Base-by-base conservation (phyloP, 345 rosid genomes). In the Firmiana major region DNA sequence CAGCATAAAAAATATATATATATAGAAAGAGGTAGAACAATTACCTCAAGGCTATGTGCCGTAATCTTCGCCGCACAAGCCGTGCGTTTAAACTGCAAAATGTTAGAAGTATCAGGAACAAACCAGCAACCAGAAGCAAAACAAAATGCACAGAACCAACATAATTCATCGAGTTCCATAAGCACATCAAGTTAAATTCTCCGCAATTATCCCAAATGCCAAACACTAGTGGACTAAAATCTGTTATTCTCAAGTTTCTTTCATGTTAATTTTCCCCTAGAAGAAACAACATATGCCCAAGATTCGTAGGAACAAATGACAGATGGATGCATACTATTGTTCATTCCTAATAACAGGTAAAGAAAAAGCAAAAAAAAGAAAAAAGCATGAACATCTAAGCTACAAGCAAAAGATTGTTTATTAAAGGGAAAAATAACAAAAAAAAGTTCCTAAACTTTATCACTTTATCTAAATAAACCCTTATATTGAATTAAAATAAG, bases 31-130 rank as follows among this genome's bases (percentile, higher is more conserved):
- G 40, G 55, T 19, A 34, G 75, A 78, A 55, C 8, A 57, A 67
- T 65, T 85, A 93, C 99, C 97, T 90, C 87, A 79, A 66, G 43
- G 98, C 98, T 79, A 89, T 78, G 74, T 92, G 99, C 11, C 89
- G 90, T 76, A 95, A 81, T 81, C 97, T 89, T 82, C 87, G 81
- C 64, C 92, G 90, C 66, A 95, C 97, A 80, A 90, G 91, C 10
- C 87, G 83, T 68, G 91, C 76, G 77, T 87, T 88, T 63, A 87
- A 85, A 77, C 96, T 91, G 90, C 84, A 77, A 80, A 17, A 54
- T 28, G 26, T 19, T 22, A 67, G 60, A 78, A 57, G 11, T 40
- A 58, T 60, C 31, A 49, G 64, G 26, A 81, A 57, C 51, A 31
- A 26, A 68, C n/a, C 70, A 38, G 34, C 5, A 43, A 26, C 24